A percentile compares a stretch with the other conserved stretches of the same genome.
Evolutionary conservation across 2,329 filamentous ascomycete genomes (phyloP).

Genomic region (Thelonectria rubi): DNA sequence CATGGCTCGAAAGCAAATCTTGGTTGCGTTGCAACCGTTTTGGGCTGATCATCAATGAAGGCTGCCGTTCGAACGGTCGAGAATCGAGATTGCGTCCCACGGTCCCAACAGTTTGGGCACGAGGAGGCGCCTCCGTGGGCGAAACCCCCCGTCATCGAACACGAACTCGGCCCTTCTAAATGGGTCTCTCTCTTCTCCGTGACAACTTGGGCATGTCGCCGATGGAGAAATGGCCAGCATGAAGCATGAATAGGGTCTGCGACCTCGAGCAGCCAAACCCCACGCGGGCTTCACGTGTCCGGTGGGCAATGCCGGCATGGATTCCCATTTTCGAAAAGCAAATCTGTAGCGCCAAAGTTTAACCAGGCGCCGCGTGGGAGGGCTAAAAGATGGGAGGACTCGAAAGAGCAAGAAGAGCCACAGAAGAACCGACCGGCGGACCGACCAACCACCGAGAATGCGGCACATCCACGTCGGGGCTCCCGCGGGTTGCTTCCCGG

Average conservation of each 20-base stretch:
- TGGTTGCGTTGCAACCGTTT: too few species aligned
- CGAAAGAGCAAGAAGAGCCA: not conserved
- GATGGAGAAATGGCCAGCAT: slow-evolving; percentile 2
- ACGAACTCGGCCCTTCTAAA: slow-evolving; percentile 9
- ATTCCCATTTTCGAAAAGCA: slow-evolving; percentile 15
- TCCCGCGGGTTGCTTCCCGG: slow-evolving; percentile 17
- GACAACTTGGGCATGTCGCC: too few species aligned
- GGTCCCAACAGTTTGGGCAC: not conserved
- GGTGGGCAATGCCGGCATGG: slow-evolving; percentile 8
- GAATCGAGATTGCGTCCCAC: not conserved
- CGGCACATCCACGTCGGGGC: slow-evolving; percentile 12
- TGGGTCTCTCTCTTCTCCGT: not conserved
- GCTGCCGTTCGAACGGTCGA: not conserved
- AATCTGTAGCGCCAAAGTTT: slow-evolving; percentile 17
- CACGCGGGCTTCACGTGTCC: slow-evolving; percentile 23
- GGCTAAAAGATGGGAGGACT: not conserved
- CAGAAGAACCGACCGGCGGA: slow-evolving; percentile 16
- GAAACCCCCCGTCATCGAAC: slow-evolving; percentile 3
- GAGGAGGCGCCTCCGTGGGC: not conserved
- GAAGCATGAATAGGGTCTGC: too few species aligned
- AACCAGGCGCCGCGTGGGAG: slow-evolving; percentile 5
- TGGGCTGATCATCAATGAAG: too few species aligned
- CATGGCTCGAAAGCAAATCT: too few species aligned
- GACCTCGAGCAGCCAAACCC: not conserved
- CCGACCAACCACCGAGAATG: slow-evolving; percentile 22